Conservation (phyloP, 2,329 filamentous ascomycete species). For the Aspergillus spinulosporus region DNA sequence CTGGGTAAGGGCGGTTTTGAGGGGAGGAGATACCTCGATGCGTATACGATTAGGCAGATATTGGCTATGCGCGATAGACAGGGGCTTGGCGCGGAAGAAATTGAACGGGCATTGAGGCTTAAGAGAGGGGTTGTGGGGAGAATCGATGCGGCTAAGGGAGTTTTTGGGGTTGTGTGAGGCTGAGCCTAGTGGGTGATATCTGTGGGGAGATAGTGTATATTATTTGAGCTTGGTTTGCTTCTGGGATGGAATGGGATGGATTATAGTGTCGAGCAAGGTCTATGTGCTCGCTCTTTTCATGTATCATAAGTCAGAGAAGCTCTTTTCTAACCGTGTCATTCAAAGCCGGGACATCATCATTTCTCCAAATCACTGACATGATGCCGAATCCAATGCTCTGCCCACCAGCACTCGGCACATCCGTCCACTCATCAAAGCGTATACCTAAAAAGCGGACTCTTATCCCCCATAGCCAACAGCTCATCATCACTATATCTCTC, state of each 20-base stretch:
- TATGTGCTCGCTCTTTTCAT: neutral
- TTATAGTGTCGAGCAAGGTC: neutral
- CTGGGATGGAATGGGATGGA: neutral
- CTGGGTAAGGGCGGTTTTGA: slow-evolving; percentile 42
- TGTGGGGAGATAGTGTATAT: too few relatives aligned
- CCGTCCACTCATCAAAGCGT: neutral
- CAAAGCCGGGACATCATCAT: neutral
- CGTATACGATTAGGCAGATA: slow-evolving; percentile 50
- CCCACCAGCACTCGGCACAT: neutral
- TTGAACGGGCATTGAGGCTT: slow-evolving; percentile 49
- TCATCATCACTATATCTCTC: slow-evolving; percentile 16
- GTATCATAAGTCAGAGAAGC: neutral
- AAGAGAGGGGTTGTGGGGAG: slow-evolving; percentile 45
- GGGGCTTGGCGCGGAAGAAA: slow-evolving; percentile 36
- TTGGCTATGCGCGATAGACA: slow-evolving; percentile 51
- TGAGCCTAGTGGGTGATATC: too few relatives aligned
- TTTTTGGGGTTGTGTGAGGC: slow-evolving; percentile 23
- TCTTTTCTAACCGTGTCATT: too few relatives aligned
- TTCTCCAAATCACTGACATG: neutral
- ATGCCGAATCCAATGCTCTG: neutral
- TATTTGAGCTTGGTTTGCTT: neutral
- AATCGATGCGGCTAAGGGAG: slow-evolving; percentile 37
- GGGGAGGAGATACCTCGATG: slow-evolving; percentile 52
- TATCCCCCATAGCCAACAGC: slow-evolving; percentile 19
- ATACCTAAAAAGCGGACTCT: slow-evolving; percentile 13